Conservation (phyloP, 2,329 filamentous ascomycete genomes). For the Fusarium burgessii region DNA sequence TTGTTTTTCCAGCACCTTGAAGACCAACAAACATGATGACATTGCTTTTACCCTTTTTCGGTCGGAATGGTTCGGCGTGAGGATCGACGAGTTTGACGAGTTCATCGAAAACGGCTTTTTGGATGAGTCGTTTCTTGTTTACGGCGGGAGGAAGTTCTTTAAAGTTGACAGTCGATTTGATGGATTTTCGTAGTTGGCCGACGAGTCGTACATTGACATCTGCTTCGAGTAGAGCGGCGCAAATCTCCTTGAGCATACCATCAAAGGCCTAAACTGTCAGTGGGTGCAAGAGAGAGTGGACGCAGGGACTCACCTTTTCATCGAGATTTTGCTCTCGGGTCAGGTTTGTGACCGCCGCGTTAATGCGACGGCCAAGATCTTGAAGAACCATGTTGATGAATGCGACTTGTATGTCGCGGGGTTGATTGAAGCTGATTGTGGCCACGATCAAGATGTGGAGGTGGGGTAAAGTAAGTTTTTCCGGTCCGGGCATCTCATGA, state of each 20-base stretch:
- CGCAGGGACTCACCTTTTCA: constrained; percentile 76
- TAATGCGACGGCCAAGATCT: constrained; percentile 98
- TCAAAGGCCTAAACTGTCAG: constrained; percentile 80
- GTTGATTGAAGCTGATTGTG: constrained; percentile 39
- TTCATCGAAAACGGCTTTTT: constrained; percentile 97
- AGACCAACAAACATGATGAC: constrained; percentile 99
- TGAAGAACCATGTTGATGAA: constrained; percentile 86
- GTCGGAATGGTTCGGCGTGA: constrained; percentile 94
- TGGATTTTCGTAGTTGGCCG: constrained; percentile 89
- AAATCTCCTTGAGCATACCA: constrained; percentile 98
- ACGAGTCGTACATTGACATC: constrained; percentile 98
- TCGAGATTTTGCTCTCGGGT: constrained; percentile 93
- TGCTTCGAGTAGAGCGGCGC: constrained; percentile 92
- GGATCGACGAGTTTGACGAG: constrained; percentile 96
- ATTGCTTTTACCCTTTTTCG: constrained; percentile 94
- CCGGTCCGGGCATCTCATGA: constrained; percentile 1
- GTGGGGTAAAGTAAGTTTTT: constrained; percentile 37
- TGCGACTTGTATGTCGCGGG: constrained; percentile 41
- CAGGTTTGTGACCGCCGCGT: constrained; percentile 93
- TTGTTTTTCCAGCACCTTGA: constrained; percentile 97
- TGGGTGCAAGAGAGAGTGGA: neutral
- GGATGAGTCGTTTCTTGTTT: constrained; percentile 98
- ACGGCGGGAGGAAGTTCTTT: constrained; percentile 89
- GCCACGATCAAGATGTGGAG: constrained; percentile 44
- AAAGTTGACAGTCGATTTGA: constrained; percentile 92